These are phyloP conservation scores for Microascus cirrosus DNA, from an alignment of 2,329 filamentous ascomycete species.

Conservation along the genomic window DNA sequence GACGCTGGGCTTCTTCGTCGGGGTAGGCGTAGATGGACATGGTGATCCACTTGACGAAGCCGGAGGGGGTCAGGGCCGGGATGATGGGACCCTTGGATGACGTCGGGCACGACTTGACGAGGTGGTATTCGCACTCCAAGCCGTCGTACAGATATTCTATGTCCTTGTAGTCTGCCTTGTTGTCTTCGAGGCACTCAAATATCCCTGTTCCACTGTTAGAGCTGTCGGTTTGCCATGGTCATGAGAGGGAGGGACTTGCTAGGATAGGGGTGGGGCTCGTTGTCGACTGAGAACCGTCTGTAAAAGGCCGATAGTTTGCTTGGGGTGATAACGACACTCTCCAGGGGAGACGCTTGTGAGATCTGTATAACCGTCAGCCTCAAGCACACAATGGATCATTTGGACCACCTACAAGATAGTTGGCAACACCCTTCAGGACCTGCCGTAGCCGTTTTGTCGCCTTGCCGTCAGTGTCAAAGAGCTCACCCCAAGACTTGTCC, in stretches of 20 bases:
- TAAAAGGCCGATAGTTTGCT: conserved; percentile 69
- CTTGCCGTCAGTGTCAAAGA: conserved; percentile 59
- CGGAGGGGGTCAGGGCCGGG: conserved; percentile 54
- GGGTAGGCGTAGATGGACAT: conserved; percentile 66
- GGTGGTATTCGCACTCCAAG: conserved; percentile 49
- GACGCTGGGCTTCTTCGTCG: conserved; percentile 59
- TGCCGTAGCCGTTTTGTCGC: conserved; percentile 59
- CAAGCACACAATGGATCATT: neutral
- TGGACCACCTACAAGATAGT: conserved; percentile 50
- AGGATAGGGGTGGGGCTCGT: conserved; percentile 59
- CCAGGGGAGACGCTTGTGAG: neutral
- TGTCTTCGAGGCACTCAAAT: conserved; percentile 28
- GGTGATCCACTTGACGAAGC: conserved; percentile 62
- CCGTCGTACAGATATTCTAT: conserved; percentile 47
- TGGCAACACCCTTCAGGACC: conserved; percentile 62
- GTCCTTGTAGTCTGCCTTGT: conserved; percentile 9
- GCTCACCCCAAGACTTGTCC: conserved; percentile 64
- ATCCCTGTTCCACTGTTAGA: conserved; percentile 26
- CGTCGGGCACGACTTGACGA: conserved; percentile 44
- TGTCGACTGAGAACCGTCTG: conserved; percentile 47
- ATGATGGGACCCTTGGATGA: conserved; percentile 37
- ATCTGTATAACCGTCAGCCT: neutral
- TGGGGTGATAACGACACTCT: conserved; percentile 57
- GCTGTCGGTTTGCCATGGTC: conserved; percentile 28
- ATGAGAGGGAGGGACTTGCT: conserved; percentile 31